Percentiles rank a stretch among this genome's conserved stretches.
phyloP scores from a whole-genome alignment of 352 stramenopile genomes.

The Thraustotheca clavata region DNA sequence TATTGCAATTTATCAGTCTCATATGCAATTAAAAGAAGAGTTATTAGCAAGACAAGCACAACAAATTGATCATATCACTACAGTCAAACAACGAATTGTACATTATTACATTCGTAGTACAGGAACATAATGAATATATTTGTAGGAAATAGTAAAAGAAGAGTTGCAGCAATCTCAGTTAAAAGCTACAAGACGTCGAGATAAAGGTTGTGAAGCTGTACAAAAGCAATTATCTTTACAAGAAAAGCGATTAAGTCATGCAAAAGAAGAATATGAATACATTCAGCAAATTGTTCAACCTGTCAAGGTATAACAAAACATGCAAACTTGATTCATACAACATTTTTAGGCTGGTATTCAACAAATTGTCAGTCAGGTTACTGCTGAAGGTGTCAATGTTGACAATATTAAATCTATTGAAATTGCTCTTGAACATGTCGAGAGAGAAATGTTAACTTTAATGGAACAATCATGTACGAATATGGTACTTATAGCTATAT shows the following conservation, averaged over 20 bases:
- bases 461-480: not conserved
- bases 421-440: conserved; percentile 27
- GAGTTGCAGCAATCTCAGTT: conserved; percentile 52
- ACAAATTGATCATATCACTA: conserved; percentile 40
- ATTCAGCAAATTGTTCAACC: conserved; percentile 66
- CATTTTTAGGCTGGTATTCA: conserved; percentile 57
- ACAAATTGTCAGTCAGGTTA: conserved; percentile 72
- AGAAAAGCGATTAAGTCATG: conserved; percentile 47
- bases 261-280: conserved; percentile 80
- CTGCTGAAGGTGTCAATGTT: conserved; percentile 53
- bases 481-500: not conserved
- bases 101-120: not conserved
- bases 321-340: conserved; percentile 4
- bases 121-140: not conserved
- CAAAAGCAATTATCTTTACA: not conserved
- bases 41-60: conserved; percentile 56
- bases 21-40: conserved; percentile 60
- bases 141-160: conserved; percentile 41
- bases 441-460: not conserved
- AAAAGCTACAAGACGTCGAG: conserved; percentile 52
- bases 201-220: conserved; percentile 52
- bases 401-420: conserved; percentile 57
- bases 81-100: conserved; percentile 56
- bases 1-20: conserved; percentile 48
- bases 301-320: conserved; percentile 45